These are phyloP conservation scores for Ascocoryne sarcoides DNA, from an alignment of 2,329 filamentous ascomycete species.

Conservation along the genomic window DNA sequence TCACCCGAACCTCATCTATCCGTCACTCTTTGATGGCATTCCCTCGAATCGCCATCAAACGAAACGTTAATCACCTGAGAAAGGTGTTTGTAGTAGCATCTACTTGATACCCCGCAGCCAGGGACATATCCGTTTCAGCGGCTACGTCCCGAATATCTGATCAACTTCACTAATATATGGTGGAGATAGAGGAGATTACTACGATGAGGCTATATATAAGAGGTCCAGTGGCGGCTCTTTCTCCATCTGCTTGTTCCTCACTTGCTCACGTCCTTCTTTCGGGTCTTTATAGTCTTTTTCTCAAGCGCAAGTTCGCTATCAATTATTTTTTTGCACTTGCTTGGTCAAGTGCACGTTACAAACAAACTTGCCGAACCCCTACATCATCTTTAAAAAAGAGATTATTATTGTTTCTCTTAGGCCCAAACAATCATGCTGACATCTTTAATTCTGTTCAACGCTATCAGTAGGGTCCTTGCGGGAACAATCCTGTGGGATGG, in stretches of 20 bases:
- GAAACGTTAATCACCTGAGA: background rate
- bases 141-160: background rate
- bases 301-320: conserved; percentile 10
- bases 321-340: conserved; percentile 7
- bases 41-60: background rate
- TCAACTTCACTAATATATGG: background rate
- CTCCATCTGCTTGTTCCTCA: background rate
- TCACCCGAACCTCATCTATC: background rate
- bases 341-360: conserved; percentile 3
- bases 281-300: background rate
- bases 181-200: no score
- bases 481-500: conserved; percentile 54
- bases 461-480: conserved; percentile 6
- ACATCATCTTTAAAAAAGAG: background rate
- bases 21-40: background rate
- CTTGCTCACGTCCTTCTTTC: background rate
- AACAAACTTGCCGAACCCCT: background rate
- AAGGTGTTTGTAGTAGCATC: no score
- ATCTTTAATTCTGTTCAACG: conserved; percentile 6
- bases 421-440: conserved; percentile 7
- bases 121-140: background rate
- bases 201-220: no score
- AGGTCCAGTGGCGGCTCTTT: no score
- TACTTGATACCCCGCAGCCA: background rate
- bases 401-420: no score